Evolutionary conservation across 2,329 filamentous ascomycete genomes (phyloP), one percentile per base, ranked within the genome.

Genomic region (Juglanconis oblonga): DNA sequence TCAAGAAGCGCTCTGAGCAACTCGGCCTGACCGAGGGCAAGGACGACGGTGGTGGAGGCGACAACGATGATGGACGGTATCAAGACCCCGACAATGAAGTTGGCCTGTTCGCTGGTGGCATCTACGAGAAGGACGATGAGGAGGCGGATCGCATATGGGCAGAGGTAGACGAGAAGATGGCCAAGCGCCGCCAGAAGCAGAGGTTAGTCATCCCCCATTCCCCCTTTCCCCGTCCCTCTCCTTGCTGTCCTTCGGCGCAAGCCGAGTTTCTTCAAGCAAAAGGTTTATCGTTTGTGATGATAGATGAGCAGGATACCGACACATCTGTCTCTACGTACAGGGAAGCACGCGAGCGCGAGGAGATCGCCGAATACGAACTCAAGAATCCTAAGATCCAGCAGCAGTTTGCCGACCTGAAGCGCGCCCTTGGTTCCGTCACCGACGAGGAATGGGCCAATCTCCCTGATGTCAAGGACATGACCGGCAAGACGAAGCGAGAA

Each of bases 301-400:
- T 83, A 80, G 80, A 80, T 84, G 87, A 85, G 82, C 86, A 91
- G 86, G 88, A 85, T 90, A 84, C 89, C 88, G 88, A 92, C 87
- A 66, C 69, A 76, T 84, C 77, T 75, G 76, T 77, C 81, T 79
- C 77, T 73, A 79, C 80, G 74, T 82, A 76, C 83, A 96, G 95
- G 86, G 95, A 99, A 89, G 89, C 88, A 72, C 92, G 95, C 74
- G 95, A 99, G 76, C 81, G 90, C 73, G 85, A 91, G 78, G 94
- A 99, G 80, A 87, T 84, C 74, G 92, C 97, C 72, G 93, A 98
- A 70, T 96, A 97, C 82, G 94, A 99, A 79, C 87, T 89, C 67
- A 94, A 97, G 74, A 98, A 99, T 73, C 95, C 95, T 13, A 99
- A 98, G 77, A 97, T 99, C 55, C 91, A 96, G 71, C 91, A 97